Conservation (phyloP, 768 basidiomycete species). For the Agaricus subrufescens region DNA sequence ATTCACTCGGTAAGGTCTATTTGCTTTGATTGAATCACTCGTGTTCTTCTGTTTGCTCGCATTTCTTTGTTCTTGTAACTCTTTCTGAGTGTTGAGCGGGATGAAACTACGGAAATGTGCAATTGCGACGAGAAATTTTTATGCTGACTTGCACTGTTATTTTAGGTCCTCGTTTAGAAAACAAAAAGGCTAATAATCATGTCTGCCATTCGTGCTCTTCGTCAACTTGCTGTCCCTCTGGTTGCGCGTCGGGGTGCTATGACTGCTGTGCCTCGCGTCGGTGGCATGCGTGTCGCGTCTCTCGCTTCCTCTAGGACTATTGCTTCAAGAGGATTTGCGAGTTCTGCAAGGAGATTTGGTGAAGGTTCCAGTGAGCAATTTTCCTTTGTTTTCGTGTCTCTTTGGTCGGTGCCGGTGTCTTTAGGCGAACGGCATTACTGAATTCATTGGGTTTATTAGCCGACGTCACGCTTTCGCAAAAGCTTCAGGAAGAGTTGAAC, state of each 20-base stretch:
- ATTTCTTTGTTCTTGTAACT: no score
- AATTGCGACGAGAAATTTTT: no score
- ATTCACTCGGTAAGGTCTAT: no score
- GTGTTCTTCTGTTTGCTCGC: no score
- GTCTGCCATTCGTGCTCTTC: conserved; percentile 61
- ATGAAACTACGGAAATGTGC: no score
- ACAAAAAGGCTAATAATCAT: conserved; percentile 24
- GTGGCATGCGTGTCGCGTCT: conserved; percentile 23
- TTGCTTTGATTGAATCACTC: no score
- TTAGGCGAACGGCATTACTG: background rate
- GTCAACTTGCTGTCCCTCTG: conserved; percentile 41
- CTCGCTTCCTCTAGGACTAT: conserved; percentile 20
- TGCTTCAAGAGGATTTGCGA: conserved; percentile 39
- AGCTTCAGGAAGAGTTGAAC: conserved; percentile 76
- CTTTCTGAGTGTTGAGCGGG: no score
- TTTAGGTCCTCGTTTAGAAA: background rate
- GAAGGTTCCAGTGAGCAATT: conserved; percentile 39
- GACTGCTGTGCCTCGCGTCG: conserved; percentile 15
- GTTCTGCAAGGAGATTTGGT: conserved; percentile 36
- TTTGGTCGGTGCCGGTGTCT: no score
- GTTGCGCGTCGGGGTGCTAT: conserved; percentile 31
- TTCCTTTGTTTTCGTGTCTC: background rate
- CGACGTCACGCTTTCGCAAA: conserved; percentile 70
- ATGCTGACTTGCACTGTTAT: background rate
- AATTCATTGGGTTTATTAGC: conserved; percentile 34